Conservation (phyloP, 1,284 basidiomycete genomes). For the Boletus calvinii region DNA sequence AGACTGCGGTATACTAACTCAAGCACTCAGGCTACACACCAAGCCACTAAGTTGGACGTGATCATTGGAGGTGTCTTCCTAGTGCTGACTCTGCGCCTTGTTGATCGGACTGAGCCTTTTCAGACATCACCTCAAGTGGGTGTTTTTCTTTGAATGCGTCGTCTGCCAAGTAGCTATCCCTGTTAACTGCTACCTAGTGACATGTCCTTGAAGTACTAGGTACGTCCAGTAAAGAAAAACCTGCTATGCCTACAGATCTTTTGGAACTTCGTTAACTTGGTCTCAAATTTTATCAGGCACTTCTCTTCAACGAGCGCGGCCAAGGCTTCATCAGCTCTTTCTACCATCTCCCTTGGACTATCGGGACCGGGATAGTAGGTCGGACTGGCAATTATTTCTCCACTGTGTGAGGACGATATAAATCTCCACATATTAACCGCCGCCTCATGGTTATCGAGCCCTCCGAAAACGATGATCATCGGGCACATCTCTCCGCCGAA, state of each 20-base stretch:
- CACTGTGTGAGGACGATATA: constrained; percentile 12
- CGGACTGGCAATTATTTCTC: constrained; percentile 20
- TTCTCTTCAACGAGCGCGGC: constrained; percentile 23
- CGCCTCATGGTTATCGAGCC: constrained; percentile 17
- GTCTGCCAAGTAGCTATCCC: neutral
- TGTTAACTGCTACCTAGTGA: neutral
- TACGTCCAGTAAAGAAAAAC: constrained; percentile 18
- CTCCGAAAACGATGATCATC: constrained; percentile 25
- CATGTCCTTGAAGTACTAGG: constrained; percentile 11
- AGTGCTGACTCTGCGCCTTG: no score
- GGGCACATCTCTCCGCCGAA: constrained; percentile 26
- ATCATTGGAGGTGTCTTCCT: no score
- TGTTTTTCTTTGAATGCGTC: no score
- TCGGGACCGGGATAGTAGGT: constrained; percentile 23
- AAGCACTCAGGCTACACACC: no score
- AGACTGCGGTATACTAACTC: neutral
- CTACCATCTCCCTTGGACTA: constrained; percentile 13
- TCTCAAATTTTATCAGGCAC: constrained; percentile 24
- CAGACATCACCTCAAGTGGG: no score
- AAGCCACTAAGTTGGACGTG: neutral
- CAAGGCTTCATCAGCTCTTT: constrained; percentile 22
- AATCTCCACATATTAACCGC: constrained; percentile 19
- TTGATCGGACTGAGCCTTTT: no score
- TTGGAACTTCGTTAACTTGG: constrained; percentile 25
- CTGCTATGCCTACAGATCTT: constrained; percentile 21